Percentiles rank a stretch among this genome's conserved stretches.
These are phyloP conservation scores for Viola odorata DNA, from an alignment of 345 rosid genomes.

Conservation along the genomic window DNA sequence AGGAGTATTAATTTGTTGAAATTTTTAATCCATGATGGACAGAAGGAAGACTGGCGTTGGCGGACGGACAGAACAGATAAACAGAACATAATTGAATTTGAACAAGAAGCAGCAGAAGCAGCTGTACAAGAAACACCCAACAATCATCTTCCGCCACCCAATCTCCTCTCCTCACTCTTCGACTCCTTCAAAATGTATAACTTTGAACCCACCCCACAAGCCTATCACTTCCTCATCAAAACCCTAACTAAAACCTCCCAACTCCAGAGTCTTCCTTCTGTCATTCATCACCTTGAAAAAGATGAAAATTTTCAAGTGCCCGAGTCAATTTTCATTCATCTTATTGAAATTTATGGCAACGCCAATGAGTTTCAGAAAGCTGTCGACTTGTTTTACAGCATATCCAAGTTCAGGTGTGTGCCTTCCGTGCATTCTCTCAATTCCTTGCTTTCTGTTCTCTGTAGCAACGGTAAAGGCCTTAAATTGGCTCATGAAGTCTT, in stretches of 20 bases:
- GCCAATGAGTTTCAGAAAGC: conserved; percentile 38
- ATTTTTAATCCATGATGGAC: no score
- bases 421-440: conserved; percentile 64
- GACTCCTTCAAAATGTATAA: conserved; percentile 41
- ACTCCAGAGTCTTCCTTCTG: conserved; percentile 36
- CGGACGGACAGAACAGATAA: no score
- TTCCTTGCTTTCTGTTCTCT: conserved; percentile 54
- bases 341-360: conserved; percentile 41
- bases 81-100: no score
- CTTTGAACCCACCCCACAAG: conserved; percentile 52
- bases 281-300: conserved; percentile 46
- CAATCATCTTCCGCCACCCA: not conserved
- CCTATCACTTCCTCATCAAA: conserved; percentile 51
- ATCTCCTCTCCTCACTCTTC: conserved; percentile 32
- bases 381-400: conserved; percentile 40
- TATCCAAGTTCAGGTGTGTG: conserved; percentile 63
- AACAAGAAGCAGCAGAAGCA: conserved; percentile 11
- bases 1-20: no score
- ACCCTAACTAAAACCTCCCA: conserved; percentile 39
- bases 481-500: conserved; percentile 50
- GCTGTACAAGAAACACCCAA: conserved; percentile 5
- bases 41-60: no score
- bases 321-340: conserved; percentile 39
- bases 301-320: conserved; percentile 54
- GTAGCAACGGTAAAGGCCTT: conserved; percentile 33